A percentile compares a stretch with the other conserved stretches of the same genome.
phyloP scores from a whole-genome alignment of 805 yeast species.

The Priceomyces castillae region DNA sequence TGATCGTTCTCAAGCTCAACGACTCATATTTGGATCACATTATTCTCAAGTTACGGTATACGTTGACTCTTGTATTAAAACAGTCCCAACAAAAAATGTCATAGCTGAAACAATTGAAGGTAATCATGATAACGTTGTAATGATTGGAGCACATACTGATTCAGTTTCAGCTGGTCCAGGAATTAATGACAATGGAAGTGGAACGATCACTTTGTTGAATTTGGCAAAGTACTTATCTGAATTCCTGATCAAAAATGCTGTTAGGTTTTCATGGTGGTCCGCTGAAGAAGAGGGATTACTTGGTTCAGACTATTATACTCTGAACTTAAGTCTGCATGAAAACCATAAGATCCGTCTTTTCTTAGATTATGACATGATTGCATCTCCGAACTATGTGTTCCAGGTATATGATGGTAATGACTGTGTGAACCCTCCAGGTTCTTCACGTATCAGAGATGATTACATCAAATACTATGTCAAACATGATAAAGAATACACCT shows the following conservation, averaged over 20 bases:
- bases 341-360: slow-evolving; percentile 29
- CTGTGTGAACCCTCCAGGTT: slow-evolving; percentile 62
- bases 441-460: slow-evolving; percentile 72
- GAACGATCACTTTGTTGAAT: background rate
- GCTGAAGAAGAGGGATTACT: slow-evolving; percentile 95
- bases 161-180: slow-evolving; percentile 1
- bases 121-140: background rate
- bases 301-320: slow-evolving; percentile 80
- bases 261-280: slow-evolving; percentile 5
- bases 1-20: slow-evolving; percentile 53
- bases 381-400: slow-evolving; percentile 1
- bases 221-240: slow-evolving; percentile 6
- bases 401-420: slow-evolving; percentile 1
- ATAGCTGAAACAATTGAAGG: slow-evolving; percentile 4
- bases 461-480: slow-evolving; percentile 66
- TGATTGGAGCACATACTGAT: slow-evolving; percentile 6
- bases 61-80: slow-evolving; percentile 55
- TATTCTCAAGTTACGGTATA: slow-evolving; percentile 24
- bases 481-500: slow-evolving; percentile 70
- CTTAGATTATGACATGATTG: slow-evolving; percentile 4
- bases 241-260: slow-evolving; percentile 2
- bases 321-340: slow-evolving; percentile 61
- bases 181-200: slow-evolving; percentile 5
- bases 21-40: slow-evolving; percentile 11
- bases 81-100: background rate